phyloP scores from a whole-genome alignment of 371 early-diverging fungal species.

The Enteropsectra breve region DNA sequence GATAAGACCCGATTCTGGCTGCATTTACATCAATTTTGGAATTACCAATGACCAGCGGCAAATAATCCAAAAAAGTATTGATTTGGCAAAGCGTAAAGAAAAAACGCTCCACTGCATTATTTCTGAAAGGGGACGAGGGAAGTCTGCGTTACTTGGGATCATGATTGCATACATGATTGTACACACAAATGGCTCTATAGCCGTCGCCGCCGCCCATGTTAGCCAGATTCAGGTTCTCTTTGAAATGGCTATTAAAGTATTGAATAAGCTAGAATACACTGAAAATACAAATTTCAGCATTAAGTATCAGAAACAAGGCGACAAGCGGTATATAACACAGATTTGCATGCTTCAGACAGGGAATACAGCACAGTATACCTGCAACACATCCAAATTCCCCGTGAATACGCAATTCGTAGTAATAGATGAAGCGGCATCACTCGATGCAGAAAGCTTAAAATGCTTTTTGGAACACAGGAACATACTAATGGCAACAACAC shows the following conservation, averaged over 20 bases:
- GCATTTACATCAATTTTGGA: too few relatives aligned
- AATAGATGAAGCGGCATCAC: conserved; percentile 98
- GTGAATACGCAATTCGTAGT: conserved; percentile 72
- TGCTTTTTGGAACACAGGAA: conserved; percentile 80
- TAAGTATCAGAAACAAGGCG: conserved; percentile 34
- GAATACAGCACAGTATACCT: conserved; percentile 49
- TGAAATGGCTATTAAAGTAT: conserved; percentile 84
- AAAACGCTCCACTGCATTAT: too few relatives aligned
- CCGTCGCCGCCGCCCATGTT: neutral
- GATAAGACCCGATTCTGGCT: too few relatives aligned
- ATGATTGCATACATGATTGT: conserved; percentile 86
- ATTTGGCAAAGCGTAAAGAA: too few relatives aligned
- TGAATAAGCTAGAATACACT: conserved; percentile 84
- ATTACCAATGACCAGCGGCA: too few relatives aligned
- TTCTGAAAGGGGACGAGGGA: conserved; percentile 94
- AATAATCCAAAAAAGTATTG: too few relatives aligned
- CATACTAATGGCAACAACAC: conserved; percentile 93
- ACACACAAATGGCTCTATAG: conserved; percentile 63
- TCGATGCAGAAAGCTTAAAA: conserved; percentile 80
- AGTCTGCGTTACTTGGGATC: conserved; percentile 90
- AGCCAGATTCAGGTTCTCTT: conserved; percentile 83
- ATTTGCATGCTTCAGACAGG: conserved; percentile 44
- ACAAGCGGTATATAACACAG: conserved; percentile 45
- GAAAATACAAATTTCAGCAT: conserved; percentile 90
- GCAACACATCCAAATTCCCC: conserved; percentile 28